Evolutionary conservation across 164 flowering plant genomes (phyloP).

Genomic region (Sextonia rubra): DNA sequence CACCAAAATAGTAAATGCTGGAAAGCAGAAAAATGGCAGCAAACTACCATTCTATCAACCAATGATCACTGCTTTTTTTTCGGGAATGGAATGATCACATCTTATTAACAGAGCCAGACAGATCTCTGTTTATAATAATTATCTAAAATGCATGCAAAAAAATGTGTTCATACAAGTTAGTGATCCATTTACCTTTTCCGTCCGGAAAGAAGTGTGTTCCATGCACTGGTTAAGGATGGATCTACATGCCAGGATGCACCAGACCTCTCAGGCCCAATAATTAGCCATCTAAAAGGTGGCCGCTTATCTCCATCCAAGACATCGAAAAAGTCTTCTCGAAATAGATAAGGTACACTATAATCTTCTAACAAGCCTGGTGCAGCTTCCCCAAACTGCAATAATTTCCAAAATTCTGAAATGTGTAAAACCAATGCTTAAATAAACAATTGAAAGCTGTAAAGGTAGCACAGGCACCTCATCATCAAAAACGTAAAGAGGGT

Average conservation of each 20-base stretch:
- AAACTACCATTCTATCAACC: too few species aligned
- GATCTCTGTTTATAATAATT: too few species aligned
- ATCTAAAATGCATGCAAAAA: not conserved
- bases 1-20: too few species aligned
- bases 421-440: not conserved
- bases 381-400: conserved; percentile 80
- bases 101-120: too few species aligned
- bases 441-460: not conserved
- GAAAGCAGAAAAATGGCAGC: too few species aligned
- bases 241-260: conserved; percentile 99
- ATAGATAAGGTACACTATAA: conserved; percentile 78
- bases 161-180: too few species aligned
- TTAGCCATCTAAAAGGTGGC: conserved; percentile 92
- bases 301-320: conserved; percentile 63
- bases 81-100: too few species aligned
- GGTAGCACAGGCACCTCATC: conserved; percentile 51
- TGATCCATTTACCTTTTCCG: conserved; percentile 68
- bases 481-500: conserved; percentile 93
- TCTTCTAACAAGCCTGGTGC: conserved; percentile 78
- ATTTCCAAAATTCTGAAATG: not conserved
- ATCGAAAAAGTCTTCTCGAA: conserved; percentile 84
- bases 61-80: too few species aligned
- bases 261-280: conserved; percentile 96
- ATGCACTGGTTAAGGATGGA: conserved; percentile 98
- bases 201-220: conserved; percentile 94